Conservation (phyloP, 345 rosid species). For the Geranium brycei region DNA sequence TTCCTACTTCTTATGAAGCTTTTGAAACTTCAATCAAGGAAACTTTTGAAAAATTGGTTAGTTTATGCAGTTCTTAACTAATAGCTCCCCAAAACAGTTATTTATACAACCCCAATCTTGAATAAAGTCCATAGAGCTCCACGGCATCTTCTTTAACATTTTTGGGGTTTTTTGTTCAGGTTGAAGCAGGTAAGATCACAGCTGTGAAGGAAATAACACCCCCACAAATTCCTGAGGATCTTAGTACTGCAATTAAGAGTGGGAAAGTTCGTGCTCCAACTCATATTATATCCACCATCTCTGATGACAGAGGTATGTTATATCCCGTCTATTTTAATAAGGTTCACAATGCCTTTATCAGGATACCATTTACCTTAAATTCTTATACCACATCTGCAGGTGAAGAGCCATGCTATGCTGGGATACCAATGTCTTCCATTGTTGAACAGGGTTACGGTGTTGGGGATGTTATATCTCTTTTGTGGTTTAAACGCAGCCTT, state of each 20-base stretch:
- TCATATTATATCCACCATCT: constrained; percentile 88
- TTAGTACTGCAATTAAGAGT: constrained; percentile 74
- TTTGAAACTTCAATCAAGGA: constrained; percentile 65
- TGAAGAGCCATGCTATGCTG: constrained; percentile 97
- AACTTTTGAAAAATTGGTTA: constrained; percentile 75
- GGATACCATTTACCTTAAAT: background rate
- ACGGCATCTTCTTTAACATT: too few species aligned
- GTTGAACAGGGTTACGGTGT: constrained; percentile 83
- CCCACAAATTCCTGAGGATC: constrained; percentile 96
- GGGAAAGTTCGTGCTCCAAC: constrained; percentile 98
- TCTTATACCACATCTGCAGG: constrained; percentile 31
- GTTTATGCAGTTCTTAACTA: background rate
- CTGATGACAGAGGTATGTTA: constrained; percentile 77
- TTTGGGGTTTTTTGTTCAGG: constrained; percentile 24
- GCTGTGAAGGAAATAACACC: constrained; percentile 70
- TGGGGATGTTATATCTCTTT: constrained; percentile 90
- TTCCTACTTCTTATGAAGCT: constrained; percentile 87
- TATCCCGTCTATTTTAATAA: background rate
- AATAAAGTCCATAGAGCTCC: too few species aligned
- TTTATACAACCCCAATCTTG: too few species aligned
- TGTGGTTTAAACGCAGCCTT: constrained; percentile 98
- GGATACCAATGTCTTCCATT: constrained; percentile 96
- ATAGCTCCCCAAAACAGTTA: too few species aligned
- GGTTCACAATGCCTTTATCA: background rate
- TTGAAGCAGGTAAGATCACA: constrained; percentile 61